Conservation (phyloP, 2,329 filamentous ascomycete genomes). For the Arthrinium phaeospermum region DNA sequence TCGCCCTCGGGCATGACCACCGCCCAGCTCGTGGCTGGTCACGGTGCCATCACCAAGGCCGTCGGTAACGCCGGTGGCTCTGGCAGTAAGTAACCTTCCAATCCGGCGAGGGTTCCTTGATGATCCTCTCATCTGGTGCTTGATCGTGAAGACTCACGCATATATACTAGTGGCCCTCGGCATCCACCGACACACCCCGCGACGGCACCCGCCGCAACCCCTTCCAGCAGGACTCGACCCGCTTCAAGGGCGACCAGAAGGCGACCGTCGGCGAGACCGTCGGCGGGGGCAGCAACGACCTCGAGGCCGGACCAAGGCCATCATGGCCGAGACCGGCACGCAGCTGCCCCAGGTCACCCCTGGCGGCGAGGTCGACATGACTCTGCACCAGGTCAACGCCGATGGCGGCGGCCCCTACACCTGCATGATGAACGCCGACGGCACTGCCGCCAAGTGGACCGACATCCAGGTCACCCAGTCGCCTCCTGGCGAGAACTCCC, state of each 20-base stretch:
- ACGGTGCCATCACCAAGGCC: slow-evolving; percentile 65
- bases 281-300: slow-evolving; percentile 59
- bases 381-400: slow-evolving; percentile 70
- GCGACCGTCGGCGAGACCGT: slow-evolving; percentile 65
- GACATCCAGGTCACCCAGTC: slow-evolving; percentile 61
- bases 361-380: slow-evolving; percentile 65
- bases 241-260: slow-evolving; percentile 60
- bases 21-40: slow-evolving; percentile 62
- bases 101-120: background rate
- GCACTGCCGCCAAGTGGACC: slow-evolving; percentile 58
- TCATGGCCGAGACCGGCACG: slow-evolving; percentile 62
- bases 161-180: slow-evolving; percentile 45
- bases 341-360: slow-evolving; percentile 63
- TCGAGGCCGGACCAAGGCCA: slow-evolving; percentile 60
- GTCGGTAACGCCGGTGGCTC: slow-evolving; percentile 62
- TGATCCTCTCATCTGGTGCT: no score
- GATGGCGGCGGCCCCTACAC: slow-evolving; percentile 71
- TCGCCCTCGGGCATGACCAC: slow-evolving; percentile 55
- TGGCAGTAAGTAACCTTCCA: slow-evolving; percentile 46
- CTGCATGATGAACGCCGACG: slow-evolving; percentile 68
- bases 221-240: slow-evolving; percentile 69
- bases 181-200: slow-evolving; percentile 62
- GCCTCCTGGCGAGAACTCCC: slow-evolving; percentile 56
- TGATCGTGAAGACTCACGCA: background rate
- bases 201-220: slow-evolving; percentile 65